Percentiles rank a stretch among this genome's conserved stretches.
Conservation (phyloP, 2,329 filamentous ascomycete genomes). For the Nothophoma quercina region DNA sequence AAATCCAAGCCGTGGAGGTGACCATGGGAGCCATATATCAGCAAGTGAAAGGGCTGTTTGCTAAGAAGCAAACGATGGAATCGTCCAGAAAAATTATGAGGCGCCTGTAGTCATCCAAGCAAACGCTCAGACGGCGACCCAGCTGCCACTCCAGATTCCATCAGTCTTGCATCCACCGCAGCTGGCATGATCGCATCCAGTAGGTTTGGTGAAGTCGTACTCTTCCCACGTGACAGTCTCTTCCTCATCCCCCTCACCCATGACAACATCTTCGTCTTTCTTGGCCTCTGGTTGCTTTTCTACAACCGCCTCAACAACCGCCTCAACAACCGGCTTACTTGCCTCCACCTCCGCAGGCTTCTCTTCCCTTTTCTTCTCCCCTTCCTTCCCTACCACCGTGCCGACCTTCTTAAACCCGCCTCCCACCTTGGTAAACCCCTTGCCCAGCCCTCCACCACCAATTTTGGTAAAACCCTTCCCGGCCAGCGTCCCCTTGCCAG, state of each 20-base stretch:
- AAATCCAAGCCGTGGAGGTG: too few species aligned
- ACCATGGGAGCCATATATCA: too few species aligned
- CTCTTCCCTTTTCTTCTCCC: constrained; percentile 15
- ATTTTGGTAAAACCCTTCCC: constrained; percentile 39
- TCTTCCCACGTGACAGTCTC: constrained; percentile 51
- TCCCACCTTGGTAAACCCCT: constrained; percentile 19
- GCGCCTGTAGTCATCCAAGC: constrained; percentile 47
- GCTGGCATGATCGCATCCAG: constrained; percentile 52
- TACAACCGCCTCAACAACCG: background rate
- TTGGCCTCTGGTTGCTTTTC: constrained; percentile 18
- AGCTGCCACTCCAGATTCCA: constrained; percentile 30
- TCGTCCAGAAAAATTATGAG: background rate
- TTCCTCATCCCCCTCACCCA: constrained; percentile 34
- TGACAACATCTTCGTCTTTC: constrained; percentile 39
- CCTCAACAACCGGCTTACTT: background rate
- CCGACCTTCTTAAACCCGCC: constrained; percentile 77
- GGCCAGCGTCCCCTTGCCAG: constrained; percentile 28
- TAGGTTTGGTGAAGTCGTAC: constrained; percentile 62
- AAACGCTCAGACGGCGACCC: constrained; percentile 62
- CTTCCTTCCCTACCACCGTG: constrained; percentile 27
- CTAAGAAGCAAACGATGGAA: too few species aligned
- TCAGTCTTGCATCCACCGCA: constrained; percentile 37
- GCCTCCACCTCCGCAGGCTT: constrained; percentile 38
- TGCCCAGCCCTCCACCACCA: constrained; percentile 22
- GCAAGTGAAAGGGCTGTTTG: too few species aligned